A percentile compares a stretch with the other conserved stretches of the same genome.
Evolutionary conservation across 352 stramenopile species (phyloP).

Genomic region (Phytopythium boreale): DNA sequence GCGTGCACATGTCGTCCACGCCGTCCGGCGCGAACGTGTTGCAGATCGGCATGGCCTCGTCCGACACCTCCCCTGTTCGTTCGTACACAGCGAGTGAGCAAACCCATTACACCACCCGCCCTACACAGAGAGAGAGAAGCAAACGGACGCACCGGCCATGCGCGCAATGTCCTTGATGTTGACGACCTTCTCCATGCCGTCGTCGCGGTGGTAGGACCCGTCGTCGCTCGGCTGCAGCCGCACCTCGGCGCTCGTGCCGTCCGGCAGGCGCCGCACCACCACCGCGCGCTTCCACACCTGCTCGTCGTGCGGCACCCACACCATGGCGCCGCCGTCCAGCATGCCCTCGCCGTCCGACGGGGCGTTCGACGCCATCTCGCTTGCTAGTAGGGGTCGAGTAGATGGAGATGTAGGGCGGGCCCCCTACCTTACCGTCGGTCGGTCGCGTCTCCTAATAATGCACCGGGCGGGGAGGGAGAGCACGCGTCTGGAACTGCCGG

Average conservation of each 20-base stretch:
- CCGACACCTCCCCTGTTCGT: slow-evolving; percentile 53
- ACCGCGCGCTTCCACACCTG: slow-evolving; percentile 81
- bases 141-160: slow-evolving; percentile 28
- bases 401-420: no score
- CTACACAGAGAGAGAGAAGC: neutral
- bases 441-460: no score
- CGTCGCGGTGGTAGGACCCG: slow-evolving; percentile 50
- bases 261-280: slow-evolving; percentile 50
- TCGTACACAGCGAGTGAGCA: no score
- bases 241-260: slow-evolving; percentile 51
- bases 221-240: slow-evolving; percentile 58
- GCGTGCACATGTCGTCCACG: slow-evolving; percentile 75
- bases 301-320: slow-evolving; percentile 76
- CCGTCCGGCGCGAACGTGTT: slow-evolving; percentile 67
- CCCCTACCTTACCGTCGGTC: no score
- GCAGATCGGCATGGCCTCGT: slow-evolving; percentile 80
- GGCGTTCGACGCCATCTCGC: slow-evolving; percentile 9
- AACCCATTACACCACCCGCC: no score
- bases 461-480: neutral
- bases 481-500: neutral
- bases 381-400: no score
- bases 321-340: slow-evolving; percentile 65
- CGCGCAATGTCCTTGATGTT: slow-evolving; percentile 63
- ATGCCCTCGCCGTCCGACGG: slow-evolving; percentile 30
- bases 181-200: slow-evolving; percentile 58